Conservation (phyloP, 345 rosid genomes). For the rapeseed (Brassica napus) region Da-Ae NC_063451.1:44745501-44746000, state of each 20-base stretch:
- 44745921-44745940: slow-evolving; percentile 29
- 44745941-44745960: slow-evolving; percentile 38
- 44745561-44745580: background rate
- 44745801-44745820: slow-evolving; percentile 34
- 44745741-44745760: background rate
- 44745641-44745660: background rate
- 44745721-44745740: background rate
- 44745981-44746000: slow-evolving; percentile 31
- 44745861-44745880: slow-evolving; percentile 29
- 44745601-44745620: background rate
- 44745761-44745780: background rate
- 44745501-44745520: background rate
- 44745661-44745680: background rate
- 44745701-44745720: background rate
- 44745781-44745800: slow-evolving; percentile 32
- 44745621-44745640: background rate
- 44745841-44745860: slow-evolving; percentile 27
- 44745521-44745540: background rate
- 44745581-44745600: background rate
- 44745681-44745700: slow-evolving; percentile 2
- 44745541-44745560: slow-evolving; percentile 6
- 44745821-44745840: slow-evolving; percentile 35
- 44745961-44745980: slow-evolving; percentile 39
- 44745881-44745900: slow-evolving; percentile 4
- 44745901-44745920: slow-evolving; percentile 7